phyloP scores from a whole-genome alignment of 179 eudicot species.

The Silene noctiflora region DNA sequence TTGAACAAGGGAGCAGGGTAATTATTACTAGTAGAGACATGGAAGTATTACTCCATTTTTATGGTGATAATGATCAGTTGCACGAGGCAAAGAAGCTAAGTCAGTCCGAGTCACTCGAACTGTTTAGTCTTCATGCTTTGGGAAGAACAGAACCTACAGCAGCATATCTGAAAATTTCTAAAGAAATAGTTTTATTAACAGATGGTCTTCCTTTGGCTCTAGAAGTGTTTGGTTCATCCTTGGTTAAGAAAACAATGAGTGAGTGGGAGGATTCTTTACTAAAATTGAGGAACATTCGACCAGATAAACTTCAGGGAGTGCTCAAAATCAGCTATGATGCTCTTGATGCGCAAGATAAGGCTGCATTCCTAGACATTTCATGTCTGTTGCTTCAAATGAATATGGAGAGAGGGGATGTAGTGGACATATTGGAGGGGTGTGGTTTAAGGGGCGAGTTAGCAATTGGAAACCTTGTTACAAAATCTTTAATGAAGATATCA shows the following conservation, averaged over 20 bases:
- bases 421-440: slow-evolving; percentile 50
- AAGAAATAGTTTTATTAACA: slow-evolving; percentile 41
- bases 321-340: slow-evolving; percentile 48
- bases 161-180: slow-evolving; percentile 24
- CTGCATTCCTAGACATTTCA: slow-evolving; percentile 57
- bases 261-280: slow-evolving; percentile 48
- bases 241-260: slow-evolving; percentile 42
- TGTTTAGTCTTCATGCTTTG: slow-evolving; percentile 50
- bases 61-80: slow-evolving; percentile 25
- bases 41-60: slow-evolving; percentile 19
- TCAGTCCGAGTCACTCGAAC: slow-evolving; percentile 38
- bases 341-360: slow-evolving; percentile 40
- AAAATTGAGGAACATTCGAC: slow-evolving; percentile 39
- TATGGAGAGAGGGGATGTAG: slow-evolving; percentile 34
- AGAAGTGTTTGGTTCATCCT: slow-evolving; percentile 65
- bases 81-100: slow-evolving; percentile 38
- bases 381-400: slow-evolving; percentile 50
- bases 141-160: slow-evolving; percentile 40
- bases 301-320: slow-evolving; percentile 43
- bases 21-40: slow-evolving; percentile 44
- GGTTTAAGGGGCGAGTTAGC: slow-evolving; percentile 45
- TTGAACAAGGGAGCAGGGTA: slow-evolving; percentile 45
- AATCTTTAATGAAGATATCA: slow-evolving; percentile 49
- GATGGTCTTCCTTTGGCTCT: slow-evolving; percentile 68
- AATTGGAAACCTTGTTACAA: slow-evolving; percentile 35